Evolutionary conservation across 306 rosid genomes (phyloP).

Genomic region (Malus domestica): DNA sequence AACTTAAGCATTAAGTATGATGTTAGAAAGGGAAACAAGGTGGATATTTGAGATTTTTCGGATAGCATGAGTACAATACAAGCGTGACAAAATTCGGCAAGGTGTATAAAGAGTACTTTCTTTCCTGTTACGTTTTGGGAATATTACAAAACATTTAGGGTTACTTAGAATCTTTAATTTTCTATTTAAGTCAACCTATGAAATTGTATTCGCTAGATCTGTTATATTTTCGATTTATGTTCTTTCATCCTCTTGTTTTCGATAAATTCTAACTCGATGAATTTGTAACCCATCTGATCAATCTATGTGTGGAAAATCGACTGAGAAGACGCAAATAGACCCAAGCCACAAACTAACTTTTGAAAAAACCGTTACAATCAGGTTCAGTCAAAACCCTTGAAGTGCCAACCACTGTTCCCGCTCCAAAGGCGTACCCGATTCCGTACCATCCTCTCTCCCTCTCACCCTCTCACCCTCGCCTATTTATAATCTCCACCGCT

Average conservation of each 20-base stretch:
- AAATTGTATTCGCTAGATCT: too few species aligned
- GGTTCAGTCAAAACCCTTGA: constrained; percentile 27
- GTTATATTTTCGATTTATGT: too few species aligned
- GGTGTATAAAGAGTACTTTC: neutral
- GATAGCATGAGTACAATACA: neutral
- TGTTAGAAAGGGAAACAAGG: neutral
- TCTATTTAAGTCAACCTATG: too few species aligned
- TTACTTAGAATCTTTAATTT: too few species aligned
- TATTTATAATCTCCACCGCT: neutral
- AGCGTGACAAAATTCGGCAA: neutral
- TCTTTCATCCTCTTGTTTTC: too few species aligned
- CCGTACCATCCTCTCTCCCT: neutral
- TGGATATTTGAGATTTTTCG: too few species aligned
- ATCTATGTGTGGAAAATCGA: neutral
- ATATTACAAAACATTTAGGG: too few species aligned
- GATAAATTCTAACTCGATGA: neutral
- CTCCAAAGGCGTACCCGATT: constrained; percentile 4
- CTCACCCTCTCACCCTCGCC: neutral
- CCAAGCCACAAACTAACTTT: constrained; percentile 21
- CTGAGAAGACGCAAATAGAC: neutral
- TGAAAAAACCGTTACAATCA: constrained; percentile 22
- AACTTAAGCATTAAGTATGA: neutral
- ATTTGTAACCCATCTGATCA: neutral
- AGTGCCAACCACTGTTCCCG: constrained; percentile 25
- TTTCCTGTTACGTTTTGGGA: neutral